These are phyloP conservation scores for Taxillus chinensis DNA, from an alignment of 164 flowering plant species.

Conservation along the genomic window DNA sequence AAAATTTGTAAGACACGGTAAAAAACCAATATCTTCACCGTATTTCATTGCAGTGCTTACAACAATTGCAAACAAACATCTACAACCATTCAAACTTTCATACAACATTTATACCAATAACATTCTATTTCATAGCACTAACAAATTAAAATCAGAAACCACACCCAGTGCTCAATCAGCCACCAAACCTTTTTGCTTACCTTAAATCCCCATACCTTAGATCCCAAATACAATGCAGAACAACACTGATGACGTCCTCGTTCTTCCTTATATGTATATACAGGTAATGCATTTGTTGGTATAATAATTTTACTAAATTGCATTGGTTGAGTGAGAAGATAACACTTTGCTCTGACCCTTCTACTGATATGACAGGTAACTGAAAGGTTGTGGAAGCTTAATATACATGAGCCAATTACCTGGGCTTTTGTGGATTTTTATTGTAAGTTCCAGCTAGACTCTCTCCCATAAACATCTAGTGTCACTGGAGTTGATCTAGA, in stretches of 20 bases:
- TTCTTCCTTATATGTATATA: conserved; percentile 74
- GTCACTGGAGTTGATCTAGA: conserved; percentile 89
- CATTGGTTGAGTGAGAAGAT: background rate
- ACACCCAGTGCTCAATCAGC: too few relatives aligned
- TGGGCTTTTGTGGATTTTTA: conserved; percentile 82
- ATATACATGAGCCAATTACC: conserved; percentile 89
- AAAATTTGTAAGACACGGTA: too few relatives aligned
- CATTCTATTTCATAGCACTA: too few relatives aligned
- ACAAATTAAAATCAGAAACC: too few relatives aligned
- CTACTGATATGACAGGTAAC: conserved; percentile 48
- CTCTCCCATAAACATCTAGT: conserved; percentile 50
- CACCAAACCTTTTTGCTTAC: too few relatives aligned
- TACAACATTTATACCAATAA: too few relatives aligned
- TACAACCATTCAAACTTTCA: too few relatives aligned
- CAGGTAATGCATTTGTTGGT: conserved; percentile 62
- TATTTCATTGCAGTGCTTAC: too few relatives aligned
- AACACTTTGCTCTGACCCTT: conserved; percentile 4
- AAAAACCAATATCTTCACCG: too few relatives aligned
- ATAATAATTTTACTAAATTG: background rate
- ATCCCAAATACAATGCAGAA: conserved; percentile 69
- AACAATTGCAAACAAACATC: too few relatives aligned
- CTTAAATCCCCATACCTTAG: too few relatives aligned
- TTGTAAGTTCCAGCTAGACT: conserved; percentile 64
- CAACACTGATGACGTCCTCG: conserved; percentile 64
- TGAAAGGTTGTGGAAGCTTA: conserved; percentile 74